Base-by-base conservation (phyloP, 108 stramenopile genomes). In the Nannochloropsis salina region DNA sequence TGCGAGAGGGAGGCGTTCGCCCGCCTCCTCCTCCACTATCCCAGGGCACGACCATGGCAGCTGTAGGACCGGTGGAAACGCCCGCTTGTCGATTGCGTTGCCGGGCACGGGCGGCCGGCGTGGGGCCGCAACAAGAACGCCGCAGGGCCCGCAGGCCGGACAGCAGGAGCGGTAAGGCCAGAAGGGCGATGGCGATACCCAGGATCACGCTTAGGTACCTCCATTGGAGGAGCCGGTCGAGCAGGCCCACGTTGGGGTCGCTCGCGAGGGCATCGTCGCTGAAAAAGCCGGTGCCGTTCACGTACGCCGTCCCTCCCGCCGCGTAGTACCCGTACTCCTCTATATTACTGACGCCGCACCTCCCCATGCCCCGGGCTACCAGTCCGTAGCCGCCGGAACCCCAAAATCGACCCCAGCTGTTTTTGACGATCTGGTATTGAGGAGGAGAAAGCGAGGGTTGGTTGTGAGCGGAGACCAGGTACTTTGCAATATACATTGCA, bases 361-460 rank as follows among this genome's bases (percentile, higher is more conserved):
- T 74, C 61, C 61, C 61, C 8, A 74, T 74, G 20, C 61, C 61
- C 20, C 61, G 61, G 61, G 61, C 61, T 1, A 74, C n/a, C 61
- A 74, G 61, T 0, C 61, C 61, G 6, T 74, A 82, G 44, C 82
- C 82, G 0, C 20, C 15, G 44, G 42, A 43, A 5, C 82, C 82
- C 82, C 82, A 82, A 21, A 15, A 21, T 21, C 8, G 15, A 82
- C 82, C 82, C 82, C 82, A 82, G 9, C 82, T 82, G 82, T 82
- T 82, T 45, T 82, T 43, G 82, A 43, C 21, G 42, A 82, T 82
- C 82, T 74, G 61, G 15, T n/a, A 2, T 74, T 74, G 31, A 31
- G 31, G 31, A 31, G 31, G 31, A 31, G 31, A 31, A 31, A 1
- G 31, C 31, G 31, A 31, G 31, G 31, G 31, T 31, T 31, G 31